A percentile compares a stretch with the other conserved stretches of the same genome.
Conservation (phyloP, 192 early-diverging fungal species). For the Backusella australiensis region DNA sequence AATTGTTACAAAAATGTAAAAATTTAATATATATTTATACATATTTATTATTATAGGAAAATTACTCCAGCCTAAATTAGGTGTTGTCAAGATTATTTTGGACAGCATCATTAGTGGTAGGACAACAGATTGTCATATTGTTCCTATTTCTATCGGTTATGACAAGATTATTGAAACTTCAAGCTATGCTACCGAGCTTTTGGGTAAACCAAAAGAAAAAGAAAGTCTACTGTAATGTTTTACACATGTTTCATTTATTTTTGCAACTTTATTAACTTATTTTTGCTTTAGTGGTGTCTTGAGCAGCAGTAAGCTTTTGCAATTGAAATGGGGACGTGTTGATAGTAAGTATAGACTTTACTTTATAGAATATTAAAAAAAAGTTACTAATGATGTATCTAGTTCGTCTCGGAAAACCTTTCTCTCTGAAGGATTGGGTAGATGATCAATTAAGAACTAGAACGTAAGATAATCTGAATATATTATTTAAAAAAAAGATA, state of each 20-base stretch:
- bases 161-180: conserved; percentile 84
- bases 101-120: conserved; percentile 64
- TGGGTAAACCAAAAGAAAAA: conserved; percentile 79
- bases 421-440: conserved; percentile 66
- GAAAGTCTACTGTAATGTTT: conserved; percentile 60
- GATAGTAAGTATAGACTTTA: conserved; percentile 45
- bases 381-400: neutral
- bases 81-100: conserved; percentile 79
- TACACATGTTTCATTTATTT: neutral
- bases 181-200: conserved; percentile 73
- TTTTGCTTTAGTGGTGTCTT: conserved; percentile 46
- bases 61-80: conserved; percentile 75
- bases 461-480: conserved; percentile 38
- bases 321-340: conserved; percentile 79
- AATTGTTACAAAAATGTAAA: neutral
- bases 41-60: conserved; percentile 40
- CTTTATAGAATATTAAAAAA: neutral
- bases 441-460: conserved; percentile 56
- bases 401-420: conserved; percentile 76
- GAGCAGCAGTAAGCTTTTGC: conserved; percentile 51
- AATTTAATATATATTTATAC: neutral
- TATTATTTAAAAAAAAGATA: neutral
- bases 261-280: neutral
- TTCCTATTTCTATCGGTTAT: conserved; percentile 82
- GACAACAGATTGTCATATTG: conserved; percentile 67